Evolutionary conservation across 768 basidiomycete species (phyloP).

Genomic region (Pleurotus pulmonarius): DNA sequence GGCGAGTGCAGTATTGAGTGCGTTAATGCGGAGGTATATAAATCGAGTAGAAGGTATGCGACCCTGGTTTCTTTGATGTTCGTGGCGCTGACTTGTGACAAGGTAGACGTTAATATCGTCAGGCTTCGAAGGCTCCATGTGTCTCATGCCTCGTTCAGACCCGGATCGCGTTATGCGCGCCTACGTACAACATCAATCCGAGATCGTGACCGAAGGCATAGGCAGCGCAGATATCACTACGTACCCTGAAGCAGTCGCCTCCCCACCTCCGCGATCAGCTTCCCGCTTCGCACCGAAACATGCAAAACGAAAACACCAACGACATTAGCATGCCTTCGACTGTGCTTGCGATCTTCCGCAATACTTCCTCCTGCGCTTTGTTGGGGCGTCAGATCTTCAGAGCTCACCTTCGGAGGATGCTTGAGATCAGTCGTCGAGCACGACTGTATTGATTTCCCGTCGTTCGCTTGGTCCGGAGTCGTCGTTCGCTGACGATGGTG

Average conservation of each 20-base stretch:
- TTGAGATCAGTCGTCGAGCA: constrained; percentile 73
- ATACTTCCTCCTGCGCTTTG: constrained; percentile 75
- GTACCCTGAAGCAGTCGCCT: constrained; percentile 16
- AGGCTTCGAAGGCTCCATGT: constrained; percentile 86
- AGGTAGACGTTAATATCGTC: constrained; percentile 96
- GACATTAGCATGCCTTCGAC: constrained; percentile 73
- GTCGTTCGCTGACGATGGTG: constrained; percentile 54
- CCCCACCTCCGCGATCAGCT: constrained; percentile 12
- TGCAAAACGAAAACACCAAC: constrained; percentile 60
- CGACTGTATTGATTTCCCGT: constrained; percentile 71
- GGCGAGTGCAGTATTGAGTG: constrained; percentile 76
- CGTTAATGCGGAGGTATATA: too few relatives aligned
- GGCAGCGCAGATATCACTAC: constrained; percentile 52
- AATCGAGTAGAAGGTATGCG: constrained; percentile 79
- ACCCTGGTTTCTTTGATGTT: background rate
- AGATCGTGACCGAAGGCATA: constrained; percentile 84
- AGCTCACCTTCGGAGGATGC: constrained; percentile 68
- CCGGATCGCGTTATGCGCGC: constrained; percentile 80
- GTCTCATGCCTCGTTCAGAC: constrained; percentile 63
- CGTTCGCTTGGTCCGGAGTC: constrained; percentile 68
- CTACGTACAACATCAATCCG: constrained; percentile 87
- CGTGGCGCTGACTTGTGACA: background rate
- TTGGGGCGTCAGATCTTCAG: constrained; percentile 65
- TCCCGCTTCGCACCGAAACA: constrained; percentile 23
- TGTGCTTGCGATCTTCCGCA: constrained; percentile 92